Evolutionary conservation across 1,284 basidiomycete genomes (phyloP), one percentile per base, ranked within the genome.

Genomic region (Rhizoctonia solani): DNA sequence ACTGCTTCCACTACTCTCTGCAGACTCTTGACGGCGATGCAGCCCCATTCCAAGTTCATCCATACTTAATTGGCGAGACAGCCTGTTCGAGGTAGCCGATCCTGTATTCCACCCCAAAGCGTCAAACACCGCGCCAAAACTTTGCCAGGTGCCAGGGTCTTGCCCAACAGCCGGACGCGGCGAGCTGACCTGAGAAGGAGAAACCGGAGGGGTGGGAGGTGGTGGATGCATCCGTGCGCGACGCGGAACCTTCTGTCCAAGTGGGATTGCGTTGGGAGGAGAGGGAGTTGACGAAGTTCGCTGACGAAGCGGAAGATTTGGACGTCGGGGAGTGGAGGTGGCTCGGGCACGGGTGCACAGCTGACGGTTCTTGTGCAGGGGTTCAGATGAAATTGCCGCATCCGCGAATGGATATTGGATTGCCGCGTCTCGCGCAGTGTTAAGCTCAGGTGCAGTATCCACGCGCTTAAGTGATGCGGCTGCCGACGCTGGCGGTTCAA

Each of bases 111-210:
- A 46, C 9, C 54, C 41, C 54, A 2, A 61, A 3, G 46, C 46
- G 41, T 61, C 58, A 50, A 61, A 61, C 37, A 14, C 58, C 44
- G 58, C 58, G 19, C 58, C 58, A 61, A 61, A 61, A 32, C 46
- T 61, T 37, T 34, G 58, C 58, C 58, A 61, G 21, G 19, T 50
- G 5, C 46, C 46, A 9, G 58, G 58, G 27, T 61, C n/a, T n/a
- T n/a, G n/a, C n/a, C n/a, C n/a, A n/a, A n/a, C 58, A 3, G 25
- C 21, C 3, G 58, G 58, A 11, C 58, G 44, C 1, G 58, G 58
- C 30, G 58, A 61, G 46, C 58, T 61, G n/a, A 61, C 55, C 13
- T 59, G 41, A 41, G 55, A 59, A 29, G 55, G 55, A 2, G 55
- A 59, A 8, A 59, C 55, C 0, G 55, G 55, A 13, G 55, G 55